A percentile compares a stretch with the other conserved stretches of the same genome.
Conservation (phyloP, 2,329 filamentous ascomycete genomes). For the Orbilia quercus region DNA sequence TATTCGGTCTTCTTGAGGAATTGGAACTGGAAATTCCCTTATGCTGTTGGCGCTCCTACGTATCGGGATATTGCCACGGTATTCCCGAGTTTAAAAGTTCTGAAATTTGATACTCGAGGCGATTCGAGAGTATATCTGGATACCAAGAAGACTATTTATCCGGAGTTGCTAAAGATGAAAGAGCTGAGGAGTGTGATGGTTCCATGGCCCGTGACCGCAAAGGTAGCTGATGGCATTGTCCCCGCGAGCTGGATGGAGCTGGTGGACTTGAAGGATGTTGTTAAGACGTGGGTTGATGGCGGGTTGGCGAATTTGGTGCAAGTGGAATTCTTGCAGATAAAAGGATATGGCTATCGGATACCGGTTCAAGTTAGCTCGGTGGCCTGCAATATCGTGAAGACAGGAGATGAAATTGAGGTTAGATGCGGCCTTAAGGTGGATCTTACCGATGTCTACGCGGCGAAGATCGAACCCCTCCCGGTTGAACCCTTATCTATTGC, state of each 20-base stretch:
- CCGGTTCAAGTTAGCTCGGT: too few species aligned
- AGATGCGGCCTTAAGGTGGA: too few species aligned
- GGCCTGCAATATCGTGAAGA: too few species aligned
- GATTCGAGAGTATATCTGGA: not conserved
- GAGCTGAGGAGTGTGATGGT: not conserved
- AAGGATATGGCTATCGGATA: too few species aligned
- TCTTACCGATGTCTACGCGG: too few species aligned
- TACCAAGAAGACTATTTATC: not conserved
- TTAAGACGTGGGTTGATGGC: not conserved
- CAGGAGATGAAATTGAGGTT: too few species aligned
- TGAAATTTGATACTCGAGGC: not conserved
- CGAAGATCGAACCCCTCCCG: too few species aligned
- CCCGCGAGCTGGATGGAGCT: not conserved
- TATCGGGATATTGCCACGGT: conserved; percentile 5
- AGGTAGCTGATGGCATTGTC: not conserved
- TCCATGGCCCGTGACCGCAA: not conserved
- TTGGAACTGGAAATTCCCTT: not conserved
- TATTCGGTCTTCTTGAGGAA: not conserved
- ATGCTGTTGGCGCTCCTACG: not conserved
- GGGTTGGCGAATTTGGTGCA: too few species aligned
- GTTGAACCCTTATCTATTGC: too few species aligned
- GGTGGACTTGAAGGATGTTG: not conserved
- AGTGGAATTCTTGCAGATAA: too few species aligned
- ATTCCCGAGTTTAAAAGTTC: not conserved
- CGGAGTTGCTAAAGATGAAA: not conserved